Evolutionary conservation across 108 stramenopile genomes (phyloP).

Genomic region (Cyclotella cryptica): DNA sequence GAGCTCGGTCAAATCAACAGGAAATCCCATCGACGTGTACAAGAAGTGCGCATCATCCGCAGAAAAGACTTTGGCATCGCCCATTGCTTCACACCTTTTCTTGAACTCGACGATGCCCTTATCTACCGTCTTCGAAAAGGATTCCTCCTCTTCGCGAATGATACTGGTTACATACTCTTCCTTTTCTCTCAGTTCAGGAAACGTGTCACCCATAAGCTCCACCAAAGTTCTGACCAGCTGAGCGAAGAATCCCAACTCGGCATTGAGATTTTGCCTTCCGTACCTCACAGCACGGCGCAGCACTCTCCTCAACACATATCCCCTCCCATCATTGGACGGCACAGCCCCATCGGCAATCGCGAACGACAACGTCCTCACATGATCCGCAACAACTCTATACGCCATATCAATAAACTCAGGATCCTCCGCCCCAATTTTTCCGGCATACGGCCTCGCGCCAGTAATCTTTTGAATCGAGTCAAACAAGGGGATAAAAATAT

Average conservation of each 20-base stretch:
- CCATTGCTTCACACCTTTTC: conserved; percentile 77
- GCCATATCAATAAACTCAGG: conserved; percentile 95
- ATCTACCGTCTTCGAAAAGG: conserved; percentile 96
- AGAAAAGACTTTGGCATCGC: conserved; percentile 74
- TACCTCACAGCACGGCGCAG: conserved; percentile 97
- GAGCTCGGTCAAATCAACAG: conserved; percentile 96
- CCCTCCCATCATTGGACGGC: conserved; percentile 98
- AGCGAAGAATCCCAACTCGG: conserved; percentile 95
- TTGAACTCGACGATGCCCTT: conserved; percentile 95
- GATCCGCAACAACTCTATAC: conserved; percentile 99
- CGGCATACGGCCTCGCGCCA: conserved; percentile 88
- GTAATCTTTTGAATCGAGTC: conserved; percentile 88
- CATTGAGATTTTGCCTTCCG: conserved; percentile 93
- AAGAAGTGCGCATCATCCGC: conserved; percentile 95
- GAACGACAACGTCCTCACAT: conserved; percentile 96
- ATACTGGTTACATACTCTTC: conserved; percentile 82
- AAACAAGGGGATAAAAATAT: conserved; percentile 97
- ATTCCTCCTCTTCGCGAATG: conserved; percentile 94
- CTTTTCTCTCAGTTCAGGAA: conserved; percentile 92
- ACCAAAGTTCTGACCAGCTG: conserved; percentile 90
- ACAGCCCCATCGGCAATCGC: conserved; percentile 99
- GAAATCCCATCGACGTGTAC: conserved; percentile 98
- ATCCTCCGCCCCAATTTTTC: conserved; percentile 94
- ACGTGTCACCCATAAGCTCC: conserved; percentile 88
- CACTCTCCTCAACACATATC: conserved; percentile 96